Evolutionary conservation across 345 rosid species (phyloP), one percentile per base, ranked within the genome.

Genomic region (Eucalyptus erythrocorys): DNA sequence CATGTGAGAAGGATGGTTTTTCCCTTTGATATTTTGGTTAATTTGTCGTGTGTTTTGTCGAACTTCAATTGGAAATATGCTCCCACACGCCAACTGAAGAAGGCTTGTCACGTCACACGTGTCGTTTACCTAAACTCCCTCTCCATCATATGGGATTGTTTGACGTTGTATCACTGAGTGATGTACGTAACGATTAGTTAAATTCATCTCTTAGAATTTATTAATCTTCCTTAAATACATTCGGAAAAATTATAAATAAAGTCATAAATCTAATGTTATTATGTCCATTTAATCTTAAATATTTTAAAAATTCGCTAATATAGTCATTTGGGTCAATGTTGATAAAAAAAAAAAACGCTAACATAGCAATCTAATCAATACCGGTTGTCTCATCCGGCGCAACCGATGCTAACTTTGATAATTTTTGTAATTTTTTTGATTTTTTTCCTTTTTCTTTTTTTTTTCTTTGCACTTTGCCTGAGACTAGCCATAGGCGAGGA

Each of bases 381-480:
- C n/a, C n/a, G n/a, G n/a, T n/a, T n/a, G n/a, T n/a, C n/a, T n/a
- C n/a, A n/a, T n/a, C n/a, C n/a, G n/a, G 11, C 3, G 10, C 2
- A 8, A 53, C 1, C 3, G 0, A 53, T 53, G 27, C 26, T 53
- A 21, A 21, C 59, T 19, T 51, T 6, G 57, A 53, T 0, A 0
- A 51, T 17, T 53, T 51, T 53, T 53, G 7, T 53, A 21, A 53
- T 7, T 0, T 19, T 49, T 53, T 53, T 21, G 4, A 53, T 53
- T 53, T 53, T 53, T 53, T 53, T 21, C 2, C 2, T 1, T 7
- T 21, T 19, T 0, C 0, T 0, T 7, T 3, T 53, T 53, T 21
- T 22, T 53, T 8, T 8, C 4, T 21, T 50, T 50, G 4, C 22
- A 50, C 22, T 50, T 17, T 0, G 8, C 55, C 8, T 6, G 1